A percentile compares a stretch with the other conserved stretches of the same genome.
Evolutionary conservation across 768 basidiomycete species (phyloP).

Genomic region (Pleurotus sapidus): DNA sequence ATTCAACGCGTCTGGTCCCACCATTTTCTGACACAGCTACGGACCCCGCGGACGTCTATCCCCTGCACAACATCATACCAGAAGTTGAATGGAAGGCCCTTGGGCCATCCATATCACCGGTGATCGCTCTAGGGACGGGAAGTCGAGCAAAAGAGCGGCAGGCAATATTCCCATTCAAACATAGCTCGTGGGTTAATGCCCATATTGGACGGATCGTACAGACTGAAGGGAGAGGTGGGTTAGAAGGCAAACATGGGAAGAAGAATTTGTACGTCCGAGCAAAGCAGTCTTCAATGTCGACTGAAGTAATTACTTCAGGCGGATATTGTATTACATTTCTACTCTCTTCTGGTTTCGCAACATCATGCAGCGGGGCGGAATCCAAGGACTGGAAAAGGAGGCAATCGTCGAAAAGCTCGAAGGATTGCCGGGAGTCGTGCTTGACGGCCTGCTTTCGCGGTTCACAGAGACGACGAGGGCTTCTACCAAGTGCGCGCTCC

Average conservation of each 20-base stretch:
- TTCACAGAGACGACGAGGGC: constrained; percentile 79
- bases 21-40: constrained; percentile 63
- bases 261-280: constrained; percentile 51
- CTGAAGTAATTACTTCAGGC: constrained; percentile 36
- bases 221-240: constrained; percentile 32
- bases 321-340: constrained; percentile 78
- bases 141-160: constrained; percentile 43
- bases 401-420: constrained; percentile 54
- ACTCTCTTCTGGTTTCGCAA: constrained; percentile 72
- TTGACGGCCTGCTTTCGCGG: constrained; percentile 72
- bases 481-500: constrained; percentile 52
- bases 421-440: constrained; percentile 55
- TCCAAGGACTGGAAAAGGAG: constrained; percentile 40
- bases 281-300: background rate
- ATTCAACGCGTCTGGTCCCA: constrained; percentile 74
- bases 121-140: constrained; percentile 49
- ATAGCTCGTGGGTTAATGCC: constrained; percentile 70
- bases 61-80: constrained; percentile 73
- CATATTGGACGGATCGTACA: constrained; percentile 41
- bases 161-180: constrained; percentile 56
- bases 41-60: constrained; percentile 72
- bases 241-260: constrained; percentile 54
- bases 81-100: constrained; percentile 79
- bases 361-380: constrained; percentile 26
- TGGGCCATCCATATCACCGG: constrained; percentile 32